phyloP scores from a whole-genome alignment of 139 green algal genomes.

The Bryopsis sp. region DNA sequence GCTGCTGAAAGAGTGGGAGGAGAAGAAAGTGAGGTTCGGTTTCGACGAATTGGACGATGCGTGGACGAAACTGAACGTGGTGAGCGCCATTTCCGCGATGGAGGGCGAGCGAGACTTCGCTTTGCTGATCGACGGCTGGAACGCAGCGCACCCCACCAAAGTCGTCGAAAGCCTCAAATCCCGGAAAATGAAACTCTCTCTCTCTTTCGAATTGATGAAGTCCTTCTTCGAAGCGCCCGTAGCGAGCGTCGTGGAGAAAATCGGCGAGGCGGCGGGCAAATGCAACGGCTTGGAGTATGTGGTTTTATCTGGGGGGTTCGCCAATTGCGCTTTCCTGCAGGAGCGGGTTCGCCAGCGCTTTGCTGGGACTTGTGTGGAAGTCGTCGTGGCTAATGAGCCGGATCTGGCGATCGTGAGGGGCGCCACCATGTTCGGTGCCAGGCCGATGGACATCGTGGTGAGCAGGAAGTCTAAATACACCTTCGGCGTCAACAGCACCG shows the following conservation, averaged over 20 bases:
- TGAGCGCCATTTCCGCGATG: too few species aligned
- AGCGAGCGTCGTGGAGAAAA: not conserved
- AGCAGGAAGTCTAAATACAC: not conserved
- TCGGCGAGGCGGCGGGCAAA: not conserved
- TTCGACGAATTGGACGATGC: too few species aligned
- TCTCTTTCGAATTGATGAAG: not conserved
- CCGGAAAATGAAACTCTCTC: too few species aligned
- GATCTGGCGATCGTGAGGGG: not conserved
- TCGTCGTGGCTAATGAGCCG: not conserved
- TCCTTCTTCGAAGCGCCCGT: not conserved
- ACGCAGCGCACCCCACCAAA: too few species aligned
- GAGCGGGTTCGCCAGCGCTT: not conserved
- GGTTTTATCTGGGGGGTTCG: not conserved
- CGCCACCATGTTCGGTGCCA: not conserved
- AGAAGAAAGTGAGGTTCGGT: too few species aligned
- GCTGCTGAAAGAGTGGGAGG: too few species aligned
- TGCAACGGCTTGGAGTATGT: not conserved
- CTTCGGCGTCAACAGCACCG: not conserved
- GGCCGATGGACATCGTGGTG: not conserved
- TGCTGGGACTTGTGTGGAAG: too few species aligned
- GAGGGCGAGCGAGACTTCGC: too few species aligned
- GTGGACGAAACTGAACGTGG: too few species aligned
- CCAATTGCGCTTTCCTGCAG: not conserved
- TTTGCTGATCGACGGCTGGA: too few species aligned
- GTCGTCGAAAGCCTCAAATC: too few species aligned